Percentiles rank a stretch among this genome's conserved stretches.
Evolutionary conservation across 352 stramenopile species (phyloP).

Genomic region (Elongisporangium anandrum): DNA sequence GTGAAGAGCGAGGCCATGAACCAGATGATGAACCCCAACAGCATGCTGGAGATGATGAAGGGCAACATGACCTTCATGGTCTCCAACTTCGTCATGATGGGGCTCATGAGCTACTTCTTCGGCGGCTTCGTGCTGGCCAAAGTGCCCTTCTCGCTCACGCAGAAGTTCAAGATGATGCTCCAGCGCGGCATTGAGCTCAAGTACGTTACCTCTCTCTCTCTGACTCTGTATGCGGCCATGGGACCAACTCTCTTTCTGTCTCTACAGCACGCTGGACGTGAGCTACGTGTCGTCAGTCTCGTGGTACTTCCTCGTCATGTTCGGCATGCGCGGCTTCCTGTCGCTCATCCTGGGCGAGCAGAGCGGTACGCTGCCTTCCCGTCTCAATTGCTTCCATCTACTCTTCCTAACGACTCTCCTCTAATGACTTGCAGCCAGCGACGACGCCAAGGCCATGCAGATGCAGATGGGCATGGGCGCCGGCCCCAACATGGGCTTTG

Average conservation of each 20-base stretch:
- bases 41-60: conserved; percentile 98
- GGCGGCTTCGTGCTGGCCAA: conserved; percentile 97
- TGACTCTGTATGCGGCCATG: conserved; percentile 3
- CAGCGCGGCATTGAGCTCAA: conserved; percentile 96
- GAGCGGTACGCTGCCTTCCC: conserved; percentile 32
- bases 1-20: conserved; percentile 88
- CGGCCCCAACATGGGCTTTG: conserved; percentile 83
- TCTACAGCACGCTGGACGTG: conserved; percentile 91
- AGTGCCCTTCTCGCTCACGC: conserved; percentile 97
- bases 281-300: conserved; percentile 97
- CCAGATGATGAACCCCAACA: conserved; percentile 94
- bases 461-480: conserved; percentile 92
- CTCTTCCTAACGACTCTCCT: too few species aligned
- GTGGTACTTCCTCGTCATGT: conserved; percentile 99
- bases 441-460: conserved; percentile 89
- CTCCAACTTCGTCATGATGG: conserved; percentile 99
- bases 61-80: conserved; percentile 99
- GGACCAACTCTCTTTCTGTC: conserved; percentile 3
- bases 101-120: conserved; percentile 98
- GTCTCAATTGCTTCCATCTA: background rate
- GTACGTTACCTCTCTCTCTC: conserved; percentile 22
- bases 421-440: conserved; percentile 66
- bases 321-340: conserved; percentile 96
- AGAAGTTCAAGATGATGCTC: conserved; percentile 98
- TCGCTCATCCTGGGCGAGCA: conserved; percentile 94